Evolutionary conservation across 225 moss, liverwort and hornwort species (phyloP).

Genomic region (Marchantia polymorpha): DNA sequence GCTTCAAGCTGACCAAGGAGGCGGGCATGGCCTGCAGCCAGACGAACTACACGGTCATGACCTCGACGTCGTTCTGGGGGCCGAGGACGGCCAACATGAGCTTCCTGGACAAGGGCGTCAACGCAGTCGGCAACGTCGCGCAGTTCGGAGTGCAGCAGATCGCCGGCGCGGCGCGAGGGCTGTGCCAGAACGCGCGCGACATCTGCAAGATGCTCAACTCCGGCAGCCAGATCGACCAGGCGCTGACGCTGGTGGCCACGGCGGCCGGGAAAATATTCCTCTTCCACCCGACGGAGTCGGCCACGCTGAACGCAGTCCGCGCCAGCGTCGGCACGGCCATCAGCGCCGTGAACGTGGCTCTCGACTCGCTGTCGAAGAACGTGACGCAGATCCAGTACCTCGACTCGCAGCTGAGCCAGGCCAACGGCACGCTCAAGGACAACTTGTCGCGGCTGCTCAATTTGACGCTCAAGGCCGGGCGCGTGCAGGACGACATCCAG

Average conservation of each 20-base stretch:
- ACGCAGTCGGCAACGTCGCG: constrained; percentile 42
- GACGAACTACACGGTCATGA: constrained; percentile 46
- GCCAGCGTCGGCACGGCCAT: constrained; percentile 32
- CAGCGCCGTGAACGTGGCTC: constrained; percentile 41
- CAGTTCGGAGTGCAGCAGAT: constrained; percentile 49
- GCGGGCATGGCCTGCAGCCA: constrained; percentile 52
- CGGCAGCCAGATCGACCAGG: constrained; percentile 44
- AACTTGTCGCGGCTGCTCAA: constrained; percentile 45
- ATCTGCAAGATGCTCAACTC: constrained; percentile 44
- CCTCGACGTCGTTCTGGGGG: constrained; percentile 19
- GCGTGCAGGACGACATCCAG: constrained; percentile 40
- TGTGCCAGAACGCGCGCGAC: constrained; percentile 47
- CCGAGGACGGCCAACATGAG: constrained; percentile 25
- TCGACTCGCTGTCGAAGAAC: constrained; percentile 52
- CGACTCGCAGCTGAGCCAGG: constrained; percentile 51
- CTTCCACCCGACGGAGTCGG: constrained; percentile 32
- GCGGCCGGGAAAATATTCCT: constrained; percentile 19
- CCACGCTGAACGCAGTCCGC: constrained; percentile 34
- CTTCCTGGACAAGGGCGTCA: constrained; percentile 43
- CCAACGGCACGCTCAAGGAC: constrained; percentile 36
- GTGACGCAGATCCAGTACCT: constrained; percentile 45
- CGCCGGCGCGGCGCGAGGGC: constrained; percentile 35
- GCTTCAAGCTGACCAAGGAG: constrained; percentile 56
- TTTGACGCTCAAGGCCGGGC: constrained; percentile 23
- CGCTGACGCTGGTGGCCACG: constrained; percentile 42